These are phyloP conservation scores for Trichoderma arundinaceum DNA, from an alignment of 2,329 filamentous ascomycete genomes.

Conservation along the genomic window DNA sequence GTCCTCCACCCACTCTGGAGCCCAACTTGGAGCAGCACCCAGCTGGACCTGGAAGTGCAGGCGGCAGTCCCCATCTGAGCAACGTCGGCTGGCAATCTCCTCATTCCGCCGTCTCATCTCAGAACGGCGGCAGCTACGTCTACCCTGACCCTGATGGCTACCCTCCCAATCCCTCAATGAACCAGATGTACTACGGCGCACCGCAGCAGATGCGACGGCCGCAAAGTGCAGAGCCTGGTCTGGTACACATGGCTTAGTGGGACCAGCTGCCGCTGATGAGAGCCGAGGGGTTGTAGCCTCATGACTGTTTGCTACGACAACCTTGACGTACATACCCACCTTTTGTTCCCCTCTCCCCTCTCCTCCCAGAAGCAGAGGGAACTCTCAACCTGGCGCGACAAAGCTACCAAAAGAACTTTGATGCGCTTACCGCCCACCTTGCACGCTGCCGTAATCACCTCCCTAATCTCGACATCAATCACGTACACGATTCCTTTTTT, in stretches of 20 bases:
- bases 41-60: conserved; percentile 69
- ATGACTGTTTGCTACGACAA: neutral
- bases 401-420: neutral
- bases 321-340: conserved; percentile 36
- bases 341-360: conserved; percentile 1
- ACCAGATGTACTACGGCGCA: conserved; percentile 75
- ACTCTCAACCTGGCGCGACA: neutral
- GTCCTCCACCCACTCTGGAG: conserved; percentile 84
- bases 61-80: conserved; percentile 83
- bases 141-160: conserved; percentile 85
- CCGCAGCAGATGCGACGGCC: conserved; percentile 70
- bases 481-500: conserved; percentile 23
- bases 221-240: conserved; percentile 72
- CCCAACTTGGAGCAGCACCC: conserved; percentile 81
- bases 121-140: conserved; percentile 69
- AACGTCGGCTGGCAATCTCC: conserved; percentile 86
- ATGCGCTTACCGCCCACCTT: neutral
- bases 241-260: conserved; percentile 50
- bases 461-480: conserved; percentile 6
- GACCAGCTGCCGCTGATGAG: conserved; percentile 30
- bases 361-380: neutral
- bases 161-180: conserved; percentile 59
- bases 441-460: neutral
- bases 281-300: conserved; percentile 6
- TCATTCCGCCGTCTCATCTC: conserved; percentile 73